Evolutionary conservation across 306 rosid genomes (phyloP).

Genomic region (Ziziphus jujuba): DNA sequence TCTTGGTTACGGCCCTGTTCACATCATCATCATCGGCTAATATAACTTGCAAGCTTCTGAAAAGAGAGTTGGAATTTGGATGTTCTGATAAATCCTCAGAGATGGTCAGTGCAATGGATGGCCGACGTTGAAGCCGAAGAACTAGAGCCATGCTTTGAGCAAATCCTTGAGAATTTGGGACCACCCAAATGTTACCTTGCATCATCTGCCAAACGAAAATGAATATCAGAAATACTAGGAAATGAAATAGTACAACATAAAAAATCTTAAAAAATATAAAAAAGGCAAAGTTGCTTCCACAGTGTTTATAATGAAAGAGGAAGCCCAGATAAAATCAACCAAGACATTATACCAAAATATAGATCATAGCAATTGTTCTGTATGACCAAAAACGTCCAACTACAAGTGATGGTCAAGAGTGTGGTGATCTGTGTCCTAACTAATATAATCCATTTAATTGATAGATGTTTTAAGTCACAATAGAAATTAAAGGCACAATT

Average conservation of each 20-base stretch:
- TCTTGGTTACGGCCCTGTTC: slow-evolving; percentile 86
- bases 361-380: too few species aligned
- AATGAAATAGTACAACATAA: background rate
- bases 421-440: background rate
- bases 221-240: slow-evolving; percentile 2
- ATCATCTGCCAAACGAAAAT: slow-evolving; percentile 65
- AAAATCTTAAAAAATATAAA: background rate
- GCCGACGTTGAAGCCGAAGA: slow-evolving; percentile 77
- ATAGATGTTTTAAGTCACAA: background rate
- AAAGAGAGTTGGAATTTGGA: slow-evolving; percentile 59
- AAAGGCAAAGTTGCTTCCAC: background rate
- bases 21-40: slow-evolving; percentile 81
- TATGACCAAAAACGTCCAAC: too few species aligned
- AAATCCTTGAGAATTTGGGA: slow-evolving; percentile 69
- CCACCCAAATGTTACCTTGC: slow-evolving; percentile 93
- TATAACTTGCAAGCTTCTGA: slow-evolving; percentile 72
- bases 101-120: slow-evolving; percentile 70
- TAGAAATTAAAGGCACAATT: too few species aligned
- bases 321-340: too few species aligned
- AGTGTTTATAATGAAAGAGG: background rate
- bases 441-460: background rate
- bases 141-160: slow-evolving; percentile 87
- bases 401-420: too few species aligned
- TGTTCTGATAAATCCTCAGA: slow-evolving; percentile 72
- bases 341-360: too few species aligned